phyloP scores from a whole-genome alignment of 1,284 basidiomycete species.

The Tylopilus sp. region DNA sequence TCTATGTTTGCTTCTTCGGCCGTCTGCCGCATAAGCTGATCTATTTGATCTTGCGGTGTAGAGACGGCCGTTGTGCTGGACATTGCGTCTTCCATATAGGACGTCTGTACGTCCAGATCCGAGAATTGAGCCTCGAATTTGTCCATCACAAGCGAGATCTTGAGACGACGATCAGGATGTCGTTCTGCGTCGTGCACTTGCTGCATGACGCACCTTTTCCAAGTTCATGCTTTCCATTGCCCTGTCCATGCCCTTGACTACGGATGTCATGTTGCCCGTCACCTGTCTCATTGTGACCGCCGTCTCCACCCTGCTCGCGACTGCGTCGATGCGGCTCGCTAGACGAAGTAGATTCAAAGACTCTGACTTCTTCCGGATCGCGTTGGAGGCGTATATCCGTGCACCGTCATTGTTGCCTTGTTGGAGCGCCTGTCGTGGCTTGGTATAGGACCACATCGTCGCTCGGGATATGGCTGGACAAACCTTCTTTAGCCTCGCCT shows the following conservation, averaged over 20 bases:
- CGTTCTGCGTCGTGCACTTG: background rate
- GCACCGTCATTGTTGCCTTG: conserved; percentile 98
- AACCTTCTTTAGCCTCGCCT: conserved; percentile 88
- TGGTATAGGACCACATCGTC: background rate
- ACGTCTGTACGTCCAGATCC: conserved; percentile 97
- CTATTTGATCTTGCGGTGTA: conserved; percentile 97
- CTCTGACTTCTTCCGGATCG: conserved; percentile 98
- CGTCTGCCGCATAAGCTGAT: conserved; percentile 87
- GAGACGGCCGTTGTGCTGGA: conserved; percentile 88
- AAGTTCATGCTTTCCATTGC: conserved; percentile 99
- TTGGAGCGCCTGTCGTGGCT: conserved; percentile 76
- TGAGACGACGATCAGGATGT: conserved; percentile 8
- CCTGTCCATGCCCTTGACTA: conserved; percentile 98
- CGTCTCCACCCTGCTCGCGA: conserved; percentile 96
- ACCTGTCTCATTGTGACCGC: conserved; percentile 97
- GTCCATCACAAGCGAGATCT: conserved; percentile 99
- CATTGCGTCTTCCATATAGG: conserved; percentile 98
- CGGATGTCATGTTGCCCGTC: conserved; percentile 93
- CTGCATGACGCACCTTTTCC: conserved; percentile 63
- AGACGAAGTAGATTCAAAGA: conserved; percentile 86
- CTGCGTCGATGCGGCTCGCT: conserved; percentile 92
- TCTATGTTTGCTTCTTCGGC: conserved; percentile 98
- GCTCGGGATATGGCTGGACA: conserved; percentile 12
- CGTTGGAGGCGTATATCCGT: conserved; percentile 98
- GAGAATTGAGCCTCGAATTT: conserved; percentile 97